phyloP scores from a whole-genome alignment of 345 rosid genomes.

The Anastatica hierochuntica region DNA sequence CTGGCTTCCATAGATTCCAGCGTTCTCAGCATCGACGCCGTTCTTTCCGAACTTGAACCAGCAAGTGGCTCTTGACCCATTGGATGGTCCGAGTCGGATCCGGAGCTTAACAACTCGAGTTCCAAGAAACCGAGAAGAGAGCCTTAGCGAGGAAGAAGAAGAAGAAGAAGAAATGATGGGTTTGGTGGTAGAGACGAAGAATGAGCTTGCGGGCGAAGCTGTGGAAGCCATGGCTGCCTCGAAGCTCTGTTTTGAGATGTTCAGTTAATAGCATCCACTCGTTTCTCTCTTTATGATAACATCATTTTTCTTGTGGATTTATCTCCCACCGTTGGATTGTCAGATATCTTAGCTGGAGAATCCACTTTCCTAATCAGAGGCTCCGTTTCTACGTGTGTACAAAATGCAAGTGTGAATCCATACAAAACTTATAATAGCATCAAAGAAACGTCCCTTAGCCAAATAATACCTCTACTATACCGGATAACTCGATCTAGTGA shows the following conservation, averaged over 20 bases:
- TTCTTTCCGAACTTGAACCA: conserved; percentile 86
- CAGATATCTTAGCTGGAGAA: too few species aligned
- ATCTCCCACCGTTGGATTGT: too few species aligned
- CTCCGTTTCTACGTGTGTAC: too few species aligned
- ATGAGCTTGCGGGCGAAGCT: conserved; percentile 16
- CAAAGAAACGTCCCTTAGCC: too few species aligned
- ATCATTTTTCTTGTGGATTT: conserved; percentile 15
- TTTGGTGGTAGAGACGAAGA: conserved; percentile 26
- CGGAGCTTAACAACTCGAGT: conserved; percentile 16
- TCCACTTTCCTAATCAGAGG: too few species aligned
- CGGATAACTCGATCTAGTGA: too few species aligned
- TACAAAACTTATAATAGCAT: too few species aligned
- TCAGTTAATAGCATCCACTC: conserved; percentile 14
- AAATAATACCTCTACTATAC: too few species aligned
- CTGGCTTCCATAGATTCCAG: conserved; percentile 94
- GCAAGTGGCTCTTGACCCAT: conserved; percentile 57
- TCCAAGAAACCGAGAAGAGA: conserved; percentile 52
- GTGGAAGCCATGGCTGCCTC: conserved; percentile 37
- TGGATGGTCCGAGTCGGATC: conserved; percentile 51
- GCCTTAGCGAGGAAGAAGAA: conserved; percentile 21
- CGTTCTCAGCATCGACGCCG: conserved; percentile 93
- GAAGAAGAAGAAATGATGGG: conserved; percentile 22
- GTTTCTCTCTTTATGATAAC: conserved; percentile 6
- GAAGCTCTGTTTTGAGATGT: neutral
- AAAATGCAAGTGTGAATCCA: too few species aligned